Evolutionary conservation across 2,329 filamentous ascomycete genomes (phyloP), one percentile per base, ranked within the genome.

Genomic region (Monilinia fructicola): DNA sequence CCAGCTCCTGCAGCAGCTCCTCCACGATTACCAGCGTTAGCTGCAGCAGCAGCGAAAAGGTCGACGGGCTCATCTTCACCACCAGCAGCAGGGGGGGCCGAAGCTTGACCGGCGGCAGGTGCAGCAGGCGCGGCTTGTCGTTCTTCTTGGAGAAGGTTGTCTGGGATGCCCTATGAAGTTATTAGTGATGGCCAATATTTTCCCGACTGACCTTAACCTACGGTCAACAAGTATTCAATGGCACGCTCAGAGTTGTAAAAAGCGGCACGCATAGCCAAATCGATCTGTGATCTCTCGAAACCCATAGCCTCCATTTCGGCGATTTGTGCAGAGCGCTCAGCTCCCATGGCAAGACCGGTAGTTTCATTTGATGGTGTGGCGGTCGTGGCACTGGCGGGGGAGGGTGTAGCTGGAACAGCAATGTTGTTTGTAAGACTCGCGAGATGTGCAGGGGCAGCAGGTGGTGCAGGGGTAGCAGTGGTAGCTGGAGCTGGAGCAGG

Each of bases 241-340:
- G 95, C 95, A 74, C 95, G 92, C 78, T 98, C 94, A 18, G 94
- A 93, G 81, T 99, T 99, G 84, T 90, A 96, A 79, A 92, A 99
- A 18, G 95, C 95, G 70, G 95, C 95, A 75, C 94, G 91, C 90
- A 99, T 95, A 62, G 95, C 95, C 58, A 90, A 87, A 73, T 97
- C 93, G 72, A 97, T 97, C 76, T 96, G 90, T 63, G 87, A 82
- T 75, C 93, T 86, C 75, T 91, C 87, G 73, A 99, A 99, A 11
- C 95, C 95, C 95, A 99, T 99, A 71, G 90, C 90, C 80, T 97
- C 93, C 93, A 99, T 97, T 77, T 93, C 92, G 59, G 90, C 85
- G 75, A 98, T 90, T 48, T 92, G 93, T 72, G 89, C 87, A 70
- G 91, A 87, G 72, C 93, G 88, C 78, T 94, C 90, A 69, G 89